Evolutionary conservation across 139 green algal genomes (phyloP).

Genomic region (Volvox africanus): DNA sequence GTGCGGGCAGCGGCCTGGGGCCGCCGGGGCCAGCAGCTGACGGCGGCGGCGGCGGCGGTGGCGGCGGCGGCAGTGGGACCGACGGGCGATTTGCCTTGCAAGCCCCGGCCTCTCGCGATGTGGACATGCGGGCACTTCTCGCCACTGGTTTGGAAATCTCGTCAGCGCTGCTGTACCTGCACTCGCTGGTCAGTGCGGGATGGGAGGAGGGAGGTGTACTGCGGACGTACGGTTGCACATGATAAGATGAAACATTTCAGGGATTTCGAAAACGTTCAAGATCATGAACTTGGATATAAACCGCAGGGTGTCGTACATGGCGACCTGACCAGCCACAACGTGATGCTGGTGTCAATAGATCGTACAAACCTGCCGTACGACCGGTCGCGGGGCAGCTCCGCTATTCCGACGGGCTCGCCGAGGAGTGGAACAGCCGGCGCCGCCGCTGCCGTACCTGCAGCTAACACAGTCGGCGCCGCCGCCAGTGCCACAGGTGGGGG

Average conservation of each 20-base stretch:
- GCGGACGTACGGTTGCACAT: no score
- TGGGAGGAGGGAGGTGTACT: no score
- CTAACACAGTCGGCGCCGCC: neutral
- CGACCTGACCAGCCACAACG: slow-evolving; percentile 80
- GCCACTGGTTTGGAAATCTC: slow-evolving; percentile 48
- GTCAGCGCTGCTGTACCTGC: slow-evolving; percentile 61
- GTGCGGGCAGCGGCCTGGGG: neutral
- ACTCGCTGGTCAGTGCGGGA: slow-evolving; percentile 53
- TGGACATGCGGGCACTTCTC: slow-evolving; percentile 40
- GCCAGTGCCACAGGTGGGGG: neutral
- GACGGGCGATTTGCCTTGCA: neutral
- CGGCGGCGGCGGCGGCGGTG: neutral
- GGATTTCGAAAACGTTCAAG: no score
- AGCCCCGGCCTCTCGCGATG: neutral
- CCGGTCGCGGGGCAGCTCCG: neutral
- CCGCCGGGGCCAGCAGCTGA: neutral
- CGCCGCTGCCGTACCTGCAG: neutral
- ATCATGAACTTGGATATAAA: no score
- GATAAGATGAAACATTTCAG: no score
- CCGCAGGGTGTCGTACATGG: slow-evolving; percentile 70
- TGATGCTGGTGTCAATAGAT: slow-evolving; percentile 64
- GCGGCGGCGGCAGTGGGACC: neutral
- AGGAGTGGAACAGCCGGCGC: neutral
- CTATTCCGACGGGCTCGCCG: slow-evolving; percentile 2
- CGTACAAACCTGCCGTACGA: slow-evolving; percentile 11